Evolutionary conservation across 1,139 yeast genomes (phyloP), one percentile per base, ranked within the genome.

Genomic region (Pichia sp.): DNA sequence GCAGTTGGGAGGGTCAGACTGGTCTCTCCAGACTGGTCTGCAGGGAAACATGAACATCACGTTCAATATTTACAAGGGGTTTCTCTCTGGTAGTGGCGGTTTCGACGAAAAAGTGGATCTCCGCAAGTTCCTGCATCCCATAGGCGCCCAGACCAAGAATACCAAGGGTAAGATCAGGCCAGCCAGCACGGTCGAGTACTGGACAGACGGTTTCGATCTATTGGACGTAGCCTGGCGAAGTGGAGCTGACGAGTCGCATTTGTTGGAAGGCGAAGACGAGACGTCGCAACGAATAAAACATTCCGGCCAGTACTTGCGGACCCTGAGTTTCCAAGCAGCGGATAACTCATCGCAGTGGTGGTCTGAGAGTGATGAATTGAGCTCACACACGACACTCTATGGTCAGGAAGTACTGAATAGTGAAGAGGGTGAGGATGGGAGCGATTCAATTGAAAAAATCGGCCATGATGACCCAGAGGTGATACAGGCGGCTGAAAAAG

Each of bases 301-400:
- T n/a, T 31, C 10, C 37, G 37, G 37, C 37, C 7, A 31, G 8
- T 31, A 31, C 37, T 31, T 31, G 37, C 37, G 37, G 16, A 31
- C 7, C n/a, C 37, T 31, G 16, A 6, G 37, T n/a, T 31, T 31
- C 37, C 37, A 31, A n/a, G 10, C 37, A 12, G 18, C 18, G 8
- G 37, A 31, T n/a, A 31, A 31, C 18, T 13, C n/a, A n/a, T 31
- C 18, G 18, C 37, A 18, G 4, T 16, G 37, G 9, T 18, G 5
- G 12, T 21, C 18, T 8, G 26, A 21, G 23, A 19, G 10, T 10
- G 57, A 55, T 5, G 60, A 54, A 12, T 45, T 54, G 19, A 54
- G 56, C 25, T 51, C 55, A 10, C 56, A 54, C 19, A 52, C 52
- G 6, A 47, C 51, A 4, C 13, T 54, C 6, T 54, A 54, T 16